phyloP scores from a whole-genome alignment of 257 asterid species.

The Solanum medicagineum region DNA sequence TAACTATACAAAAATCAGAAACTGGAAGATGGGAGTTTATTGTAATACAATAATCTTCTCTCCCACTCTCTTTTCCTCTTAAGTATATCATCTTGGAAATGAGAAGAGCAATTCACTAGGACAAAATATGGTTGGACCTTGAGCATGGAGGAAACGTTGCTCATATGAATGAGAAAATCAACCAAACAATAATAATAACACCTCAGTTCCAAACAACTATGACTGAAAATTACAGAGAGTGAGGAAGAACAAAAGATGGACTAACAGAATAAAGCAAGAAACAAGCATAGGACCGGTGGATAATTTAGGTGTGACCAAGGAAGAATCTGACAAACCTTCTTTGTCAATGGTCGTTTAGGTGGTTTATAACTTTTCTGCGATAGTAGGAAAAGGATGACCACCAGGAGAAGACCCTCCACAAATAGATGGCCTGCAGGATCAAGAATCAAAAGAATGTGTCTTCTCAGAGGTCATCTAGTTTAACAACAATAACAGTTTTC shows the following conservation, averaged over 20 bases:
- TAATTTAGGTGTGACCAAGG: not conserved
- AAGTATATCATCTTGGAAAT: not conserved
- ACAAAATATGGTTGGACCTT: not conserved
- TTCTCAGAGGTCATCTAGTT: not conserved
- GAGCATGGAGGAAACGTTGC: not conserved
- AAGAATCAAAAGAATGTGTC: not conserved
- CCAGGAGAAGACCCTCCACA: constrained; percentile 82
- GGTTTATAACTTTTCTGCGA: constrained; percentile 92
- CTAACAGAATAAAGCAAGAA: not conserved
- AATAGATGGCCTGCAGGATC: constrained; percentile 72
- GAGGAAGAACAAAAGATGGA: not conserved
- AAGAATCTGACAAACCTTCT: constrained; percentile 43
- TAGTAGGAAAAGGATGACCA: constrained; percentile 72
- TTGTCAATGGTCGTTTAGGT: constrained; percentile 87
- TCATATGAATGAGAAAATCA: not conserved
- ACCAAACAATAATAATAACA: not conserved
- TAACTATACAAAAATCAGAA: not conserved
- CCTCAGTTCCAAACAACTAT: not conserved
- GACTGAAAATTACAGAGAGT: not conserved
- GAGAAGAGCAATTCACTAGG: not conserved
- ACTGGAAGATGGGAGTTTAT: not conserved
- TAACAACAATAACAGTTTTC: not conserved
- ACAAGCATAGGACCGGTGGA: not conserved
- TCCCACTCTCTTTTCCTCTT: not conserved
- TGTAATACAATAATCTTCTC: not conserved